Evolutionary conservation across 2,329 filamentous ascomycete genomes (phyloP).

Genomic region (Xylaria sp.): DNA sequence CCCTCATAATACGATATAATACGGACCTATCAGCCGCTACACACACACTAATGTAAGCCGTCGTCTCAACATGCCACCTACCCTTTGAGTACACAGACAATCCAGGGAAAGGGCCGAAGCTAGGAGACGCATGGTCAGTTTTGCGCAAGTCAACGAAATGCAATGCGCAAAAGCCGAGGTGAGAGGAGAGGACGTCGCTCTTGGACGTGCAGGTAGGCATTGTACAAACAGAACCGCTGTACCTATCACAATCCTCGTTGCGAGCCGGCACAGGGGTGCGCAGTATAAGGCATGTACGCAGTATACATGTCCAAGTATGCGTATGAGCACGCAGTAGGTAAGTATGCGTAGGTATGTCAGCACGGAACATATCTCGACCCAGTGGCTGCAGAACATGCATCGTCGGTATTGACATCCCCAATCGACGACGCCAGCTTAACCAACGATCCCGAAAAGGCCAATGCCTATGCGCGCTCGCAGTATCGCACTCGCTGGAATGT

Average conservation of each 20-base stretch:
- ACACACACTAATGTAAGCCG: neutral
- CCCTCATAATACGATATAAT: neutral
- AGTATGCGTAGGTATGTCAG: neutral
- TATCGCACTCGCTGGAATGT: neutral
- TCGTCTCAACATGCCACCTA: conserved; percentile 19
- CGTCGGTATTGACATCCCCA: neutral
- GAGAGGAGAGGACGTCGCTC: conserved; percentile 5
- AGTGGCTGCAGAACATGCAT: conserved; percentile 36
- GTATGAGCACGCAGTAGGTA: neutral
- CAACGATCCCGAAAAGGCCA: neutral
- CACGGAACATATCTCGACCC: conserved; percentile 23
- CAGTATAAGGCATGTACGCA: too few species aligned
- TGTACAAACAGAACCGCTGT: neutral
- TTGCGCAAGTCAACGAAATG: conserved; percentile 6
- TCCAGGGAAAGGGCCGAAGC: conserved; percentile 32
- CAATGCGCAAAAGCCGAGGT: neutral
- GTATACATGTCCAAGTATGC: neutral
- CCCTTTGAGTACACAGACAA: conserved; percentile 15
- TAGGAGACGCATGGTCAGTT: conserved; percentile 18
- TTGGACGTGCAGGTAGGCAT: neutral
- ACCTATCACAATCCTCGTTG: too few species aligned
- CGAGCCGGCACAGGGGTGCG: too few species aligned
- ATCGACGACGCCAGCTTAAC: conserved; percentile 15
- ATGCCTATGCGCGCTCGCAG: neutral
- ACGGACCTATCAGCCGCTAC: conserved; percentile 30